These are phyloP conservation scores for Tetradesmus lagerheimii DNA, from an alignment of 139 green algal species.

Conservation along the genomic window DNA sequence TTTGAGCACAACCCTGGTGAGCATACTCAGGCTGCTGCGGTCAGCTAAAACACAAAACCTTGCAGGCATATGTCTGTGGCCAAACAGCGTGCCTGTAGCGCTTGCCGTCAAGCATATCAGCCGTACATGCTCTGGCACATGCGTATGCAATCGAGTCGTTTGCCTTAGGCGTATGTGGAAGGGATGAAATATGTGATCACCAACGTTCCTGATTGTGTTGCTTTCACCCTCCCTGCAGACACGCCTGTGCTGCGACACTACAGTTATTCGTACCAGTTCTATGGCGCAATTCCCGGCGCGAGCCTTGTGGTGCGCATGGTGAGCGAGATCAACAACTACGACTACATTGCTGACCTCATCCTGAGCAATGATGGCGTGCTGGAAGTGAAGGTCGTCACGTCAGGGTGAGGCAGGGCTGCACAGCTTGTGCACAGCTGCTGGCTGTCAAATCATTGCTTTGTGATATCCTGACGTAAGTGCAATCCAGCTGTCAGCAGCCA, in stretches of 20 bases:
- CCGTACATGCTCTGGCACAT: neutral
- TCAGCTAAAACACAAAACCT: no score
- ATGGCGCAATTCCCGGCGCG: constrained; percentile 23
- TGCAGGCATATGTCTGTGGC: no score
- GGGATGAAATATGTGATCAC: neutral
- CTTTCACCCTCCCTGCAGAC: constrained; percentile 1
- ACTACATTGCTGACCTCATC: constrained; percentile 49
- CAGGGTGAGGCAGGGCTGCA: constrained; percentile 21
- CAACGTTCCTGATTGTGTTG: neutral
- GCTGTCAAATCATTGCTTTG: no score
- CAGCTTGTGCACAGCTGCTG: neutral
- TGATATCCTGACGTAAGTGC: no score
- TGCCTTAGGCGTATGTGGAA: neutral
- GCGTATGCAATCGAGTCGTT: neutral
- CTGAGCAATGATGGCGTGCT: constrained; percentile 44
- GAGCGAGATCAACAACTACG: constrained; percentile 50
- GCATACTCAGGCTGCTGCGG: no score
- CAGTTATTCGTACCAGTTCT: constrained; percentile 42
- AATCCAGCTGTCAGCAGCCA: no score
- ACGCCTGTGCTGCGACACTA: constrained; percentile 39
- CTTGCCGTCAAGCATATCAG: no score
- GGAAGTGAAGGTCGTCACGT: constrained; percentile 47
- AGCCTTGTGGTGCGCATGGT: constrained; percentile 40
- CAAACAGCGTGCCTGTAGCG: no score
- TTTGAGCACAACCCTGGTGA: constrained; percentile 52